Evolutionary conservation across 1,284 basidiomycete species (phyloP), one percentile per base, ranked within the genome.

Genomic region (Takashimella koratensis): DNA sequence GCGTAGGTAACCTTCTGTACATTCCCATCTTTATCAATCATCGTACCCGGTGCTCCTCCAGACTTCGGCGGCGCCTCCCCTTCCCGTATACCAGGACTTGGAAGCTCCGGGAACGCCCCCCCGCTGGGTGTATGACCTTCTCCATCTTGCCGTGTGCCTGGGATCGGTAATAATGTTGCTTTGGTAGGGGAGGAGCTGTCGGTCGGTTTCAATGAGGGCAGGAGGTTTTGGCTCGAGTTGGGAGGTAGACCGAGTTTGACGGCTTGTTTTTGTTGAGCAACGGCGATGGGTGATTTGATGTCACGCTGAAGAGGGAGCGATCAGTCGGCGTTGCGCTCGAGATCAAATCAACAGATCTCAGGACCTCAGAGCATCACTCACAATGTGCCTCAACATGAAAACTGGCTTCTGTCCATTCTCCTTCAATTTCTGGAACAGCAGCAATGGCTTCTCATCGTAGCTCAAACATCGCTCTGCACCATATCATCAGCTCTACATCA

Each of bases 331-430:
- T n/a, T n/a, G n/a, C n/a, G n/a, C n/a, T n/a, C n/a, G n/a, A n/a
- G n/a, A n/a, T n/a, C n/a, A n/a, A 16, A 4, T 16, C 16, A 44
- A 4, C n/a, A 26, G 20, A 47, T 27, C 26, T 41, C 10, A 16
- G n/a, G 19, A 4, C 11, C 3, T 8, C 13, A 23, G 10, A 41
- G 41, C 13, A 11, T 19, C 43, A 60, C 71, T 57, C 67, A 92
- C 93, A 71, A 98, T 96, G 66, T 98, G 94, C 54, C 97, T 88
- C 41, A 98, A 84, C 92, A 98, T 98, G 76, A 99, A 98, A 10
- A 97, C 93, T 0, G 96, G 94, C 59, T 94, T 93, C 77, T 97
- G 96, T 73, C 93, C 92, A 3, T 87, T 86, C 65, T 99, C 96
- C 74, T 98, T 98, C 47, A 98, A 83, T 72, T 90, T 92, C 75